phyloP scores from a whole-genome alignment of 345 rosid species.

The Durio zibethinus region DNA sequence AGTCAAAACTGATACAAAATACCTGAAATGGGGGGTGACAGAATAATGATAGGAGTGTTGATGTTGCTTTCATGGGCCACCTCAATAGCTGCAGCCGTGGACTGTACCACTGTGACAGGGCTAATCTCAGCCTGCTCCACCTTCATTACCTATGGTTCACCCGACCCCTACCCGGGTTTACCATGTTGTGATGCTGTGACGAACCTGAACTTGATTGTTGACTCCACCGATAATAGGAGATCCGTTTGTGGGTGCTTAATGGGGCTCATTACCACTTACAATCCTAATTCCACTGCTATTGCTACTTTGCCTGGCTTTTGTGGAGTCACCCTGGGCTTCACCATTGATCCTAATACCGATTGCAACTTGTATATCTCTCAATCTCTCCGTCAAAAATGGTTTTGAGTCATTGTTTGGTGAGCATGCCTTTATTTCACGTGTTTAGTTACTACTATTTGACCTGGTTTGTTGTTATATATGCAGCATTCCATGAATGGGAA shows the following conservation, averaged over 20 bases:
- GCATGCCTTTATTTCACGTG: background rate
- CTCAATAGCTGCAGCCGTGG: conserved; percentile 26
- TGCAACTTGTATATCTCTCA: conserved; percentile 45
- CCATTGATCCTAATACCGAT: conserved; percentile 58
- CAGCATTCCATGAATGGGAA: conserved; percentile 3
- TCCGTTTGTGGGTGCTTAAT: conserved; percentile 48
- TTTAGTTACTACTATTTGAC: background rate
- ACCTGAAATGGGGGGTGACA: background rate
- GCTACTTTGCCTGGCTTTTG: conserved; percentile 79
- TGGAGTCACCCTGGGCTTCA: conserved; percentile 63
- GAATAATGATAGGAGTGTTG: background rate
- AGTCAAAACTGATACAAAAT: background rate
- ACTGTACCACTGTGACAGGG: conserved; percentile 51
- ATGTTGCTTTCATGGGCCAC: conserved; percentile 13
- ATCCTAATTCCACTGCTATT: conserved; percentile 57
- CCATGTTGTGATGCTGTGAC: conserved; percentile 54
- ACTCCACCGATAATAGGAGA: conserved; percentile 27
- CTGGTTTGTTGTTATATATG: background rate
- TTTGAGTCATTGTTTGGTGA: background rate
- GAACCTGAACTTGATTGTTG: conserved; percentile 33
- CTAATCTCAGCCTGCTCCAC: conserved; percentile 44
- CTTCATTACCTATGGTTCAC: conserved; percentile 47
- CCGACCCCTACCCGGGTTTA: conserved; percentile 55
- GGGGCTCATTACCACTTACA: conserved; percentile 42
- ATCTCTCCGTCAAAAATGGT: background rate